These are phyloP conservation scores for Mucor mucedo DNA, from an alignment of 371 early-diverging fungal species.

Conservation along the genomic window DNA sequence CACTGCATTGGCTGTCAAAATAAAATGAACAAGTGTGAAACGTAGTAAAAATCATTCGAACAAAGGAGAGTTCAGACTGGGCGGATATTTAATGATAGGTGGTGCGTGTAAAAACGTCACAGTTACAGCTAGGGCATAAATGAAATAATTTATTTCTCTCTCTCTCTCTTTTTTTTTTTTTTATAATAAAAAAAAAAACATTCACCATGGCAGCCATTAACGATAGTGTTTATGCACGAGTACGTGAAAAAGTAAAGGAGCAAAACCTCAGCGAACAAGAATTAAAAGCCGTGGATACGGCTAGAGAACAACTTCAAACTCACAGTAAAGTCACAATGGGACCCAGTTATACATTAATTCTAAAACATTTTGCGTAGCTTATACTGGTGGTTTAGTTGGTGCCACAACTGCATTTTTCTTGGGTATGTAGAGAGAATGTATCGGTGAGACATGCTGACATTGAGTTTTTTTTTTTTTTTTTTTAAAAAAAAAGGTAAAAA, in stretches of 20 bases:
- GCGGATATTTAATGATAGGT: too few species aligned
- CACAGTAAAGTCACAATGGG: constrained; percentile 33
- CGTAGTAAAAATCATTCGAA: too few species aligned
- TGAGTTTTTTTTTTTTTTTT: constrained; percentile 27
- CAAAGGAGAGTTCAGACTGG: too few species aligned
- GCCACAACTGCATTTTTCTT: constrained; percentile 37
- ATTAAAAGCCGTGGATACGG: constrained; percentile 45
- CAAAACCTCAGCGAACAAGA: constrained; percentile 50
- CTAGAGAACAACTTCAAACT: constrained; percentile 40
- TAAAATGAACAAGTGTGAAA: too few species aligned
- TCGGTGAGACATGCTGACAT: too few species aligned
- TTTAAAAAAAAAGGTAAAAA: constrained; percentile 18
- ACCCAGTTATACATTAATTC: too few species aligned
- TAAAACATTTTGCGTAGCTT: constrained; percentile 28
- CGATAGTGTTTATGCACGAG: constrained; percentile 40
- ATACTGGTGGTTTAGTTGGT: constrained; percentile 44
- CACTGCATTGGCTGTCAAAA: too few species aligned
- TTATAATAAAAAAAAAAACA: not conserved
- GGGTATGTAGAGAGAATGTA: constrained; percentile 10
- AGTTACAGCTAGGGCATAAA: not conserved
- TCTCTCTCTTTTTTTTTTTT: too few species aligned
- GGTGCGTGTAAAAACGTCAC: too few species aligned
- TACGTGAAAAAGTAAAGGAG: constrained; percentile 48
- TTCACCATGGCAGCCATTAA: constrained; percentile 35
- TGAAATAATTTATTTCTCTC: not conserved